A percentile compares a stretch with the other conserved stretches of the same genome.
Evolutionary conservation across 371 early-diverging fungal species (phyloP).

Genomic region (Fennellomyces sp.): DNA sequence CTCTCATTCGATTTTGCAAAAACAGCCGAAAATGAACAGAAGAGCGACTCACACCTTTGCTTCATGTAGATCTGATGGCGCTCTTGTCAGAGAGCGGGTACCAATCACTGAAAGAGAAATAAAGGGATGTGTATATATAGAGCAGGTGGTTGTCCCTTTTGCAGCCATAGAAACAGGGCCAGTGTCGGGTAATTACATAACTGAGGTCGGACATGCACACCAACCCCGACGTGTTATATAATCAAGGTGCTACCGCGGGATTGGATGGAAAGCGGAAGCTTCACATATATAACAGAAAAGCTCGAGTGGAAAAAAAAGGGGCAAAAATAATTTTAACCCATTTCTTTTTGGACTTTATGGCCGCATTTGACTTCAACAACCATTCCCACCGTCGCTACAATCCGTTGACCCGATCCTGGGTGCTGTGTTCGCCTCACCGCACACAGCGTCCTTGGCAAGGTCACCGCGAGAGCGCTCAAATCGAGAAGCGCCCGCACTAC

Average conservation of each 20-base stretch:
- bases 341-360: not conserved
- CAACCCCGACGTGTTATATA: conserved; percentile 6
- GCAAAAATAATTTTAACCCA: not conserved
- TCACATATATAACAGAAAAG: not conserved
- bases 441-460: conserved; percentile 95
- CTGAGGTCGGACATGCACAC: not conserved
- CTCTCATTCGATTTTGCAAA: too few relatives aligned
- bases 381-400: conserved; percentile 91
- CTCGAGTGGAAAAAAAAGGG: not conserved
- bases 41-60: too few relatives aligned
- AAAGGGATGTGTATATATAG: too few relatives aligned
- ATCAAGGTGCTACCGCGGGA: conserved; percentile 7
- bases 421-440: conserved; percentile 94
- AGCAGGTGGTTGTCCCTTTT: too few relatives aligned
- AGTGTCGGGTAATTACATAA: too few relatives aligned
- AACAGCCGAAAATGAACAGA: too few relatives aligned
- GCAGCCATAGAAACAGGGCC: too few relatives aligned
- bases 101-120: conserved; percentile 1
- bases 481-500: conserved; percentile 58
- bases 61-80: not conserved
- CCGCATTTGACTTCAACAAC: conserved; percentile 37
- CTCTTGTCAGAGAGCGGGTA: not conserved
- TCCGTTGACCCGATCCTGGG: conserved; percentile 87
- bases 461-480: conserved; percentile 59
- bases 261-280: not conserved